phyloP scores from a whole-genome alignment of 192 early-diverging fungal genomes.

The Chytriomyces hyalinus region DNA sequence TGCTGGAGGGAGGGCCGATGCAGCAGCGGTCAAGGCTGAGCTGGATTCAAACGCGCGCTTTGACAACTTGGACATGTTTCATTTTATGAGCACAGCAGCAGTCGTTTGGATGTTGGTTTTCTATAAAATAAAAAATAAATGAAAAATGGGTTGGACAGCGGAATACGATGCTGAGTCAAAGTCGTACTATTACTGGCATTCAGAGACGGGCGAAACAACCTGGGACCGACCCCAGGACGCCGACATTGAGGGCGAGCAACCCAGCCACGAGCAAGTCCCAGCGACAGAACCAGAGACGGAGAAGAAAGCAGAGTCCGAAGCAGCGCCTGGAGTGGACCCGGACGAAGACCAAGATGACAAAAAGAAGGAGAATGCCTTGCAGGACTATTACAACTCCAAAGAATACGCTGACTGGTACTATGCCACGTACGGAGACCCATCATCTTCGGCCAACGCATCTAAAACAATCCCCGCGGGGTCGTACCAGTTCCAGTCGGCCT shows the following conservation, averaged over 20 bases:
- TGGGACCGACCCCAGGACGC: constrained; percentile 31
- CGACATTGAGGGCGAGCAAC: constrained; percentile 9
- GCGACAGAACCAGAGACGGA: not conserved
- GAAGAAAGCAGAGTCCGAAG: not conserved
- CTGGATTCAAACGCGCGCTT: too few relatives aligned
- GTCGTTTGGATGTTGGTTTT: too few relatives aligned
- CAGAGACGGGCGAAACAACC: constrained; percentile 36
- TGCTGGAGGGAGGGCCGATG: not conserved
- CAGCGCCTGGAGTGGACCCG: not conserved
- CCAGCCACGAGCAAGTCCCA: not conserved
- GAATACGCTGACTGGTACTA: constrained; percentile 36
- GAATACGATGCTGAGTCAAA: not conserved
- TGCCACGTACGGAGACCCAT: not conserved
- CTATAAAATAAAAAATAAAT: not conserved
- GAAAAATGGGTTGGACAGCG: constrained; percentile 1
- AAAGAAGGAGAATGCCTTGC: constrained; percentile 1
- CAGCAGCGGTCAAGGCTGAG: not conserved
- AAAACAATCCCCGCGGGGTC: not conserved
- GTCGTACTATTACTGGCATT: constrained; percentile 28
- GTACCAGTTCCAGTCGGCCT: constrained; percentile 6
- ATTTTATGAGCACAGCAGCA: too few relatives aligned
- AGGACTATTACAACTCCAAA: constrained; percentile 33
- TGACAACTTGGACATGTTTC: too few relatives aligned
- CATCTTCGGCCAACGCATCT: not conserved
- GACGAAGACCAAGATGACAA: not conserved